Conservation (phyloP, 2,329 filamentous ascomycete species). For the Colletotrichum godetiae region DNA sequence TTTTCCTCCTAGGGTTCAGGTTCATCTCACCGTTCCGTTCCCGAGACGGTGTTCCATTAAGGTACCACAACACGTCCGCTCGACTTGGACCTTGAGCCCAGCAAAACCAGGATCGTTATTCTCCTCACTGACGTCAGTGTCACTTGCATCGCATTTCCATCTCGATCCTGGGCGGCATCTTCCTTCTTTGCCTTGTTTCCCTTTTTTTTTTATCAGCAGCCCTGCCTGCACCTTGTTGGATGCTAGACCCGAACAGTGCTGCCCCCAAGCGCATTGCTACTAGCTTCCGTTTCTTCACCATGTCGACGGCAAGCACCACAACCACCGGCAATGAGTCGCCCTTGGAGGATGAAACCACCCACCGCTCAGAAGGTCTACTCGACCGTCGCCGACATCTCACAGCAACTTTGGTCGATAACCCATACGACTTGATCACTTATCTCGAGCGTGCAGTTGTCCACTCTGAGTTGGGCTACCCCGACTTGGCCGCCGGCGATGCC, state of each 20-base stretch:
- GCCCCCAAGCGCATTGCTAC: conserved; percentile 9
- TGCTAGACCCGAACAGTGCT: not conserved
- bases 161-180: conserved; percentile 15
- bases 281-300: conserved; percentile 12
- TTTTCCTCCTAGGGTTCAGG: conserved; percentile 25
- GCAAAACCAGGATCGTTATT: conserved; percentile 31
- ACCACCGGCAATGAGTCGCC: conserved; percentile 26
- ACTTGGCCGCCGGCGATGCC: conserved; percentile 89
- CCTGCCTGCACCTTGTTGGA: not conserved
- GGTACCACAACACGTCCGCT: conserved; percentile 26
- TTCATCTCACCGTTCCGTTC: conserved; percentile 29
- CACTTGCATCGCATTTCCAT: conserved; percentile 14
- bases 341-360: conserved; percentile 10
- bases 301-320: conserved; percentile 24
- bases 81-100: conserved; percentile 30
- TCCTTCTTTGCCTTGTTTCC: not conserved
- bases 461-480: conserved; percentile 83
- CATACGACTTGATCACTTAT: conserved; percentile 74
- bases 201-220: not conserved
- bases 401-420: conserved; percentile 59
- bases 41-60: conserved; percentile 30
- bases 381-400: conserved; percentile 68
- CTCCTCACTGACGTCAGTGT: conserved; percentile 36
- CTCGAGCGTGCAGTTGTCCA: conserved; percentile 78
- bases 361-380: conserved; percentile 55